Conservation (phyloP, 345 rosid species). For the Eucalyptus cladocalyx region DNA sequence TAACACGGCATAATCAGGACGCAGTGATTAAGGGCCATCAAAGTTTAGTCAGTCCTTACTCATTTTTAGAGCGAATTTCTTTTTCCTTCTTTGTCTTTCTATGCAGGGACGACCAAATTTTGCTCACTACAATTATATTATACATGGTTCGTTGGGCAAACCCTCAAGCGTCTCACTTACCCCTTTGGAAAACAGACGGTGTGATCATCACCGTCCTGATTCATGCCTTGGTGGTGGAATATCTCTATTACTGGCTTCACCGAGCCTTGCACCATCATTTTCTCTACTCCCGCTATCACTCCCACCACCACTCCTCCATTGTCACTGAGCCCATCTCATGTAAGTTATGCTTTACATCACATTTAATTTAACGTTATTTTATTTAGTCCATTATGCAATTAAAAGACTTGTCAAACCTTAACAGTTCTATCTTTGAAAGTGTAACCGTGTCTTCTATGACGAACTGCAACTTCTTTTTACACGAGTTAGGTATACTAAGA, state of each 20-base stretch:
- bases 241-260: constrained; percentile 69
- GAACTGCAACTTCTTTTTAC: neutral
- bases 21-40: neutral
- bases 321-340: constrained; percentile 61
- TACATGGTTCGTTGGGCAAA: constrained; percentile 1
- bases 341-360: neutral
- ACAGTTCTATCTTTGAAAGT: neutral
- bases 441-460: neutral
- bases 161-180: constrained; percentile 5
- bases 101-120: constrained; percentile 39
- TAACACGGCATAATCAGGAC: neutral
- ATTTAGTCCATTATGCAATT: neutral
- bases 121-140: constrained; percentile 8
- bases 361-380: neutral
- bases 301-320: constrained; percentile 73
- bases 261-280: constrained; percentile 66
- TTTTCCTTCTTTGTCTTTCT: neutral
- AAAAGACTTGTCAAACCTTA: neutral
- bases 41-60: neutral
- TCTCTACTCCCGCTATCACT: constrained; percentile 65
- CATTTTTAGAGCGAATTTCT: neutral
- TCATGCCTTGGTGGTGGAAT: constrained; percentile 61
- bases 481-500: neutral
- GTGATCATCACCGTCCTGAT: constrained; percentile 13
- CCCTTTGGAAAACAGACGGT: constrained; percentile 52